Evolutionary conservation across 176 grass and related monocot genomes (phyloP).

Genomic region (Canna indica): DNA sequence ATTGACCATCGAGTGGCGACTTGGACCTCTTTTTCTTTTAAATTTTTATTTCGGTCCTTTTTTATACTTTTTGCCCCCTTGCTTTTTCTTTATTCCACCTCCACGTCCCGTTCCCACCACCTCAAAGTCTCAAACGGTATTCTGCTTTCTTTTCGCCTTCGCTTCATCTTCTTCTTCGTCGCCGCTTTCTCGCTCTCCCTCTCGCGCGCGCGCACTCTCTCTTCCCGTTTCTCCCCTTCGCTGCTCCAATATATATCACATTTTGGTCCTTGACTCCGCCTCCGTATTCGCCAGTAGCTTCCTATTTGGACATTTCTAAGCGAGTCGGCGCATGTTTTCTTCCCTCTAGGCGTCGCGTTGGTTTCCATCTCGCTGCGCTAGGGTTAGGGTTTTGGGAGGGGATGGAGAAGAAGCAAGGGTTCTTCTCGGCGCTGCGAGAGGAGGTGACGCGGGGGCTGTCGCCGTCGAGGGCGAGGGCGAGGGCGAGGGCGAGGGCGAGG

Average conservation of each 20-base stretch:
- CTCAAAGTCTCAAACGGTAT: neutral
- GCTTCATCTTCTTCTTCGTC: neutral
- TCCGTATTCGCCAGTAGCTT: neutral
- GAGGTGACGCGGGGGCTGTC: conserved; percentile 12
- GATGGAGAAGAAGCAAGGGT: conserved; percentile 21
- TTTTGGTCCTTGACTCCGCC: neutral
- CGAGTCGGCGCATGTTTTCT: neutral
- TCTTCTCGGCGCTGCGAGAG: conserved; percentile 17
- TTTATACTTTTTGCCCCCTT: neutral
- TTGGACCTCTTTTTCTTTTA: neutral
- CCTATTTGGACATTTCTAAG: neutral
- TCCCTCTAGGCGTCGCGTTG: neutral
- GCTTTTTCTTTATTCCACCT: neutral
- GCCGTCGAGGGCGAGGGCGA: conserved; percentile 8
- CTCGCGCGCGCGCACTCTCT: too few species aligned
- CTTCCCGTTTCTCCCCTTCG: neutral
- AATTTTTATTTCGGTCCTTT: neutral
- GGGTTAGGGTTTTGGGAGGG: neutral
- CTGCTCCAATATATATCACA: neutral
- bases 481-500: conserved; percentile 11
- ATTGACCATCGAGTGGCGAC: too few species aligned
- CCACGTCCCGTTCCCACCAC: neutral
- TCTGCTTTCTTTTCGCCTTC: neutral
- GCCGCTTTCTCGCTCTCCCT: neutral
- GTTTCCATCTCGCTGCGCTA: neutral